Conservation (phyloP, 1,284 basidiomycete genomes). For the Puccinia polysora region DNA sequence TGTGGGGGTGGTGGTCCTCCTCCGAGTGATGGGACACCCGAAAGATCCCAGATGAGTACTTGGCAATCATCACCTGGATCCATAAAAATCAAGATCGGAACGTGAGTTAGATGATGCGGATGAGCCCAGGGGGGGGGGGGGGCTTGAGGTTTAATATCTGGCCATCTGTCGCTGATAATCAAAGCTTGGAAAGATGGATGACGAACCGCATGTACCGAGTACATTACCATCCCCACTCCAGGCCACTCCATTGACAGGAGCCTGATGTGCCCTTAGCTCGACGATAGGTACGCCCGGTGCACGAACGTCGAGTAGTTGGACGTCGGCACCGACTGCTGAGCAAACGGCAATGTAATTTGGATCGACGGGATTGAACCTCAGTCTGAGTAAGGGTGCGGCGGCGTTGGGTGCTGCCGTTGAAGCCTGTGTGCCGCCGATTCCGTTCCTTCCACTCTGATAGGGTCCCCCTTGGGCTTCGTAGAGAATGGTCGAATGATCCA, state of each 20-base stretch:
- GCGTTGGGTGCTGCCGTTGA: constrained; percentile 58
- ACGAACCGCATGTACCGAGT: constrained; percentile 73
- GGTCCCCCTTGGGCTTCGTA: constrained; percentile 75
- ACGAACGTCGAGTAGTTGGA: constrained; percentile 89
- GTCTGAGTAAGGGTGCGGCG: constrained; percentile 71
- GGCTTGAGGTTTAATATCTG: no score
- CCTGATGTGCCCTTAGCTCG: constrained; percentile 74
- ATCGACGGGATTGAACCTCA: constrained; percentile 78
- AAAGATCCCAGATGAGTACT: constrained; percentile 79
- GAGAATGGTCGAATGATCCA: constrained; percentile 97
- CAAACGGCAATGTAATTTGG: constrained; percentile 90
- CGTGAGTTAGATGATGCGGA: background rate
- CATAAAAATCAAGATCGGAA: background rate
- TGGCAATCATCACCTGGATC: constrained; percentile 79
- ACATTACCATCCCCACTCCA: constrained; percentile 75
- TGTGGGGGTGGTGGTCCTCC: constrained; percentile 62
- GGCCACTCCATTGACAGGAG: constrained; percentile 72
- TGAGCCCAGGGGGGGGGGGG: background rate
- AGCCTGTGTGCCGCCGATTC: constrained; percentile 56
- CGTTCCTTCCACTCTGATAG: constrained; percentile 58
- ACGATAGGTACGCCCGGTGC: constrained; percentile 87
- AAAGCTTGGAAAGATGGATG: constrained; percentile 37
- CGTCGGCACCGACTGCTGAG: constrained; percentile 77
- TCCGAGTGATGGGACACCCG: constrained; percentile 61
- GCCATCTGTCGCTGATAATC: background rate